Base-by-base conservation (phyloP, 768 basidiomycete genomes). In the Collybiopsis luxurians region DNA sequence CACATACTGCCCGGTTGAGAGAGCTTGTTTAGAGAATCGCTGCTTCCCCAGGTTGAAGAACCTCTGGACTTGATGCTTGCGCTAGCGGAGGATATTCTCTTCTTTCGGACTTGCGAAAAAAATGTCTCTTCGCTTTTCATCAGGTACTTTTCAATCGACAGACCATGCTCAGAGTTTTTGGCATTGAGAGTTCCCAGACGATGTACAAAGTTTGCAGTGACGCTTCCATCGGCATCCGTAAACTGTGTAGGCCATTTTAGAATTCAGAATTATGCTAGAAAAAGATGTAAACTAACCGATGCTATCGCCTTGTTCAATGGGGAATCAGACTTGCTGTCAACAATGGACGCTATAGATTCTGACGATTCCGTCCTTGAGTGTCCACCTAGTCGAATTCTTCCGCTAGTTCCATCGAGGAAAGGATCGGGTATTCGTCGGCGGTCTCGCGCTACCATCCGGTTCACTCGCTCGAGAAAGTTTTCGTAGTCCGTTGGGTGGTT, bases 291-390 rank as follows among this genome's bases (percentile, higher is more conserved):
- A 73, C 83, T 61, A 65, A 93, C 91, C 58, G 92, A 88, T 53
- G 88, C 88, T 64, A 93, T 92, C 11, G 94, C 92, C 72, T 95
- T 96, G 76, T 97, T 97, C 58, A 96, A 75, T 11, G 95, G 94
- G 23, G 95, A 94, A 60, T 89, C 89, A 1, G 79, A 76, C 76
- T 96, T 96, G 63, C 96, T 94, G 60, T 95, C 92, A 28, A 93
- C 88, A 53, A 96, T 93, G 3, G 91, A 89, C 13, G 90, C 85
- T 55, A 96, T 95, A 4, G 92, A 94, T 64, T 96, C 95, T n/a
- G 89, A 85, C 1, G 92, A 95, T 0, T 87, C 86, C 5, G 83
- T 80, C 4, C 93, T 81, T 40, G 90, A 92, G 67, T 93, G 90
- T 11, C 75, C 63, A 52, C 90, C 90, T 70, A 96, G 95, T 1